Evolutionary conservation across 305 asterid genomes (phyloP), one percentile per base, ranked within the genome.

Genomic region (Nicotiana rustica): DNA sequence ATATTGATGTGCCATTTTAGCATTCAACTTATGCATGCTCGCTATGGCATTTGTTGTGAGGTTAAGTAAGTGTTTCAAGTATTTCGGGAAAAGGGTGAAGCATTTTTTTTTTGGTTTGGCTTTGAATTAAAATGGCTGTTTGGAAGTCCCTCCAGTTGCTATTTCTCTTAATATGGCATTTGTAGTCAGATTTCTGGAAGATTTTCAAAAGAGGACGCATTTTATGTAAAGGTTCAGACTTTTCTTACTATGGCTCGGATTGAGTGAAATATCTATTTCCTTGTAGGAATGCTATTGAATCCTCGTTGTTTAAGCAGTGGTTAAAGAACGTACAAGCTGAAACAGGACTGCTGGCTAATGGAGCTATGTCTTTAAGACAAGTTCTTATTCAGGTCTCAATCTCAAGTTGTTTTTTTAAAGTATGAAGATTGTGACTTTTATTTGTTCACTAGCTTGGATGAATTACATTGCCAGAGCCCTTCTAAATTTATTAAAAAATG

Each of bases 301-400:
- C 95, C 78, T 88, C 92, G 3, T 86, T 95, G 85, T 94, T 95
- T 90, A 92, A 91, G 84, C 94, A 90, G 65, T 95, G 99, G 99
- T 80, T 94, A 90, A 89, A 89, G 84, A 95, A 92, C 86, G 87
- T 94, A 84, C 94, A 93, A 83, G 78, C 91, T 52, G 93, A 90
- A 81, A 88, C 89, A 17, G 99, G 98, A 52, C 75, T 94, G 87
- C 86, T 95, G 61, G 90, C 90, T 82, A 88, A 87, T 82, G 98
- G 95, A 82, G 90, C 84, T 80, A 89, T 93, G 97, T 85, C 88
- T 65, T 77, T 95, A 67, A 88, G 69, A 77, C 91, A 90, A 87
- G 94, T 95, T 77, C 89, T 89, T 80, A 92, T 95, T 85, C 98
- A 95, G 98, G 99, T 81, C 14, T 81, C 0, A 0, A 15, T 55